A percentile compares a stretch with the other conserved stretches of the same genome.
These are phyloP conservation scores for Endocalyx cinctus DNA, from an alignment of 2,329 filamentous ascomycete species.

Conservation along the genomic window DNA sequence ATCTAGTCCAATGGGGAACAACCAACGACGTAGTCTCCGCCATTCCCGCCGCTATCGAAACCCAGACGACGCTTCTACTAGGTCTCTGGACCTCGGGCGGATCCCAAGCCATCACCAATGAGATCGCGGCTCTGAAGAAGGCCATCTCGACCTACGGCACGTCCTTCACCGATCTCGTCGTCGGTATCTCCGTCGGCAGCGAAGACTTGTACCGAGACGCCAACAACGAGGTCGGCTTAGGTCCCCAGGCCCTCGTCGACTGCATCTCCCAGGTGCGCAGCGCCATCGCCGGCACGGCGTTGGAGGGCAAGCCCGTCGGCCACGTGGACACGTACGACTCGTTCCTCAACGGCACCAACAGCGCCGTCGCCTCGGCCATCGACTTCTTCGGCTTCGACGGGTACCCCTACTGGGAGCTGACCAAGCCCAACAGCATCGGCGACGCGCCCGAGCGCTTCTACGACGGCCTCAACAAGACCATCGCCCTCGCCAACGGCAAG, in stretches of 20 bases:
- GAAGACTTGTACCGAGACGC: slow-evolving; percentile 51
- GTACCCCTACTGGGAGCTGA: slow-evolving; percentile 49
- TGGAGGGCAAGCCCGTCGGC: slow-evolving; percentile 37
- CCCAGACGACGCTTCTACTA: slow-evolving; percentile 45
- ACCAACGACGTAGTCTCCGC: slow-evolving; percentile 59
- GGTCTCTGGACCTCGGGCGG: slow-evolving; percentile 44
- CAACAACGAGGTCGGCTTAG: slow-evolving; percentile 29
- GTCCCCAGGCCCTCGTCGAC: slow-evolving; percentile 44
- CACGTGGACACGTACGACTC: slow-evolving; percentile 55
- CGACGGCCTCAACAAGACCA: slow-evolving; percentile 28
- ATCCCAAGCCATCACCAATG: slow-evolving; percentile 35
- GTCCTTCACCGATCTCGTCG: slow-evolving; percentile 38
- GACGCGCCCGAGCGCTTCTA: slow-evolving; percentile 40
- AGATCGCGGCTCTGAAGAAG: slow-evolving; percentile 45
- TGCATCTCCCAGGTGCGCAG: slow-evolving; percentile 54
- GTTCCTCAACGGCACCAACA: slow-evolving; percentile 46
- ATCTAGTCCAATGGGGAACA: slow-evolving; percentile 30
- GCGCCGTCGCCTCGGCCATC: slow-evolving; percentile 42
- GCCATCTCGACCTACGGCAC: slow-evolving; percentile 42
- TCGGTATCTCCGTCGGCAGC: slow-evolving; percentile 50
- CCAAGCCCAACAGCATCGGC: slow-evolving; percentile 36
- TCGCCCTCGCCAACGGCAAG: slow-evolving; percentile 48
- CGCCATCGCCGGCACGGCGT: slow-evolving; percentile 36
- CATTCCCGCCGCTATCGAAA: slow-evolving; percentile 54
- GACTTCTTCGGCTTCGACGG: slow-evolving; percentile 52